Base-by-base conservation (phyloP, 768 basidiomycete species). In the Lactarius tabidus region DNA sequence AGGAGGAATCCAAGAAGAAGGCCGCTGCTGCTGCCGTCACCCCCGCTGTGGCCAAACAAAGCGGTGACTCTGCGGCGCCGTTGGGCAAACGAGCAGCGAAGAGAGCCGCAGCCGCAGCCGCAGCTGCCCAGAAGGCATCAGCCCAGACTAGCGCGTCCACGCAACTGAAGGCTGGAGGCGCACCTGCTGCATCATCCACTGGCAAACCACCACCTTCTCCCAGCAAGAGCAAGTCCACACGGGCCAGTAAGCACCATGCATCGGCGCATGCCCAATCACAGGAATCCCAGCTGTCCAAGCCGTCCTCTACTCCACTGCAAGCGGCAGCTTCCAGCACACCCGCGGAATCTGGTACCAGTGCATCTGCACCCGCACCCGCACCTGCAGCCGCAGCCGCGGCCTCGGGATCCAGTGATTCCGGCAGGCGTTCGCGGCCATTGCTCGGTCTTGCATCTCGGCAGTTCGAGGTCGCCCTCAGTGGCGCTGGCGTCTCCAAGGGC, bases 391-490 rank as follows among this genome's bases (percentile, higher is more conserved):
- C n/a, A n/a, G n/a, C n/a, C n/a, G 41, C 67, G 0, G 64, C 77
- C 9, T 60, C 71, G 15, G 45, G 45, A 48, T 55, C 78, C 2
- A 80, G 83, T 28, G 80, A 84, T 36, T 68, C 74, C 18, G 54
- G 55, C 15, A 64, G 60, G 31, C 51, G 67, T 12, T 0, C 53
- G 6, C 82, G 88, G 7, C 87, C 87, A 1, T 78, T 87, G 12
- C 75, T 90, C 36, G 87, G 88, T 0, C 72, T 88, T 9, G 86
- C 80, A 0, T 85, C 84, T 3, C 80, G 89, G 15, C 87, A 90
- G 17, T 87, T 91, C 59, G 88, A 90, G 69, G 88, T 85, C 8
- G 90, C 90, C 9, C 74, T 91, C 33, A 89, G 75, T 63, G 85
- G 87, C 0, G 84, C 85, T 0, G 86, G 85, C 6, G 84, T 85